Evolutionary conservation across 257 asterid genomes (phyloP).

Genomic region (Solanum appendiculatum): DNA sequence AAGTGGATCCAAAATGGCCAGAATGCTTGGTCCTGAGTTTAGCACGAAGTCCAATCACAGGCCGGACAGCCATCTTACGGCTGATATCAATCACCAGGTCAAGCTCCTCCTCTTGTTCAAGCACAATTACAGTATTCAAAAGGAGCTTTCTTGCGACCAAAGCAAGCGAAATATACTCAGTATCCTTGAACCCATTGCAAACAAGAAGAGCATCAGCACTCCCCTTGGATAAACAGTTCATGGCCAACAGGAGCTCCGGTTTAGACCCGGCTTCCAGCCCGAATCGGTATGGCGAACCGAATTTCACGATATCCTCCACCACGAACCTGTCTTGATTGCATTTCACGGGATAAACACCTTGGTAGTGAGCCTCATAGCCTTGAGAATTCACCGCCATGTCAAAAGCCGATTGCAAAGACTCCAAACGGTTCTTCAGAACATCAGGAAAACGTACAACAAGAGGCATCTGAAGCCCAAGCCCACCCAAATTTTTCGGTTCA

Average conservation of each 20-base stretch:
- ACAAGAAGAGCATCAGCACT: slow-evolving; percentile 66
- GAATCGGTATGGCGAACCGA: slow-evolving; percentile 68
- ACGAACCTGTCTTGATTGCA: slow-evolving; percentile 88
- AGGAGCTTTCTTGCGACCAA: slow-evolving; percentile 63
- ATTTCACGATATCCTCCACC: slow-evolving; percentile 90
- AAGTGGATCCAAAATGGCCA: slow-evolving; percentile 95
- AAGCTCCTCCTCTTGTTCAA: slow-evolving; percentile 93
- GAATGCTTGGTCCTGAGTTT: slow-evolving; percentile 88
- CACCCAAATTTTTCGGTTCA: slow-evolving; percentile 54
- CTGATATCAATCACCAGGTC: slow-evolving; percentile 66
- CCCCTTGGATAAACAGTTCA: slow-evolving; percentile 81
- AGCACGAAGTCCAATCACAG: slow-evolving; percentile 84
- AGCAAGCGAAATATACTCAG: slow-evolving; percentile 79
- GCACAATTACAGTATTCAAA: slow-evolving; percentile 74
- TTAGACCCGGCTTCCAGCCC: slow-evolving; percentile 97
- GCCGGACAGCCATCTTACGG: slow-evolving; percentile 55
- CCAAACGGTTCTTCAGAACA: slow-evolving; percentile 71
- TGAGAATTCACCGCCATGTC: slow-evolving; percentile 52
- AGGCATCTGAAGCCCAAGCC: slow-evolving; percentile 80
- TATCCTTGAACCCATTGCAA: slow-evolving; percentile 93
- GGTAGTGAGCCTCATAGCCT: slow-evolving; percentile 68
- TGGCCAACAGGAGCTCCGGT: slow-evolving; percentile 95
- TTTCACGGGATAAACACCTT: slow-evolving; percentile 93
- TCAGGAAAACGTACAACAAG: slow-evolving; percentile 79
- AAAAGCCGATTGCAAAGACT: slow-evolving; percentile 63